These are phyloP conservation scores for Clarireedia paspali DNA, from an alignment of 2,329 filamentous ascomycete genomes.

Conservation along the genomic window DNA sequence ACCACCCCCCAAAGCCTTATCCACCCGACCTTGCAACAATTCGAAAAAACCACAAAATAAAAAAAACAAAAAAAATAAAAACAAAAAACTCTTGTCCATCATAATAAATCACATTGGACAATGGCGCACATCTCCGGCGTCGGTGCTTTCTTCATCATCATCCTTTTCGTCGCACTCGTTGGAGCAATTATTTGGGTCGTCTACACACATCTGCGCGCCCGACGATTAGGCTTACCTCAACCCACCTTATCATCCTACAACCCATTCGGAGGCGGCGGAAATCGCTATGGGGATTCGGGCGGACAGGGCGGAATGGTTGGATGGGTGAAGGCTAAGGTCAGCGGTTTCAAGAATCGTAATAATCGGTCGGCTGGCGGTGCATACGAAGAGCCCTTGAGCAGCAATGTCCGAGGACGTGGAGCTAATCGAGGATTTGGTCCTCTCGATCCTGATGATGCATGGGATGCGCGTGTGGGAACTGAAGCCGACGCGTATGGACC, in stretches of 20 bases:
- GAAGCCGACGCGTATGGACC: slow-evolving; percentile 59
- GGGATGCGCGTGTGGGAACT: slow-evolving; percentile 72
- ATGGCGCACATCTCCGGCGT: slow-evolving; percentile 56
- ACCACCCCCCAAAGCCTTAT: no score
- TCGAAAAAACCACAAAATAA: no score
- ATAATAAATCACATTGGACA: slow-evolving; percentile 14
- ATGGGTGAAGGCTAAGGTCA: slow-evolving; percentile 64
- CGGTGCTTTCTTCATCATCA: slow-evolving; percentile 65
- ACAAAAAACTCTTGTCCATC: no score
- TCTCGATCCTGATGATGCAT: slow-evolving; percentile 77
- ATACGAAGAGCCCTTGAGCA: slow-evolving; percentile 52
- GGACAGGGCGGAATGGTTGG: slow-evolving; percentile 57
- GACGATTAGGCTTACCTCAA: slow-evolving; percentile 66
- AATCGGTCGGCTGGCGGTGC: slow-evolving; percentile 60
- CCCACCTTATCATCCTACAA: slow-evolving; percentile 62
- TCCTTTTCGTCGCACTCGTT: slow-evolving; percentile 53
- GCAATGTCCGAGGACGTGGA: slow-evolving; percentile 31
- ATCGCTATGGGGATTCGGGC: slow-evolving; percentile 34
- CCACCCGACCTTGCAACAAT: no score
- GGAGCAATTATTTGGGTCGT: slow-evolving; percentile 58
- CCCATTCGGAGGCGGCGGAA: slow-evolving; percentile 46
- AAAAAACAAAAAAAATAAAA: no score
- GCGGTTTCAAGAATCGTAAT: slow-evolving; percentile 56
- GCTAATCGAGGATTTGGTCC: slow-evolving; percentile 54
- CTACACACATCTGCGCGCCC: slow-evolving; percentile 65